Evolutionary conservation across 306 rosid species (phyloP).

Genomic region (Vicia sativa): DNA sequence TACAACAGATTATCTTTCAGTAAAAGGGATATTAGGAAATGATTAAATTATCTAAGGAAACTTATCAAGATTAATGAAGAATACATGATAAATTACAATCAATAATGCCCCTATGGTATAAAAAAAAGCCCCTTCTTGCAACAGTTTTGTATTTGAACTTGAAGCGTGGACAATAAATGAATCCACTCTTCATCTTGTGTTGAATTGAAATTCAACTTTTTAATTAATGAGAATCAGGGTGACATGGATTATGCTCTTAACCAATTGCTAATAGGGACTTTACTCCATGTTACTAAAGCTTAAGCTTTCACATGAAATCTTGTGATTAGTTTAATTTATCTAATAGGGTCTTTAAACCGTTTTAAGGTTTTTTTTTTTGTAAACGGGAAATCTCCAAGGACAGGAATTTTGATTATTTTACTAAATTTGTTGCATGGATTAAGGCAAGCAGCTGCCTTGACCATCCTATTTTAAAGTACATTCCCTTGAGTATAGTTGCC

Average conservation of each 20-base stretch:
- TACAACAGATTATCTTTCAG: background rate
- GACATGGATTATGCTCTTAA: background rate
- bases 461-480: background rate
- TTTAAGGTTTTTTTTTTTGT: background rate
- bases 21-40: background rate
- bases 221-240: slow-evolving; percentile 2
- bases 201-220: slow-evolving; percentile 19
- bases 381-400: background rate
- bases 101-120: too few species aligned
- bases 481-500: slow-evolving; percentile 16
- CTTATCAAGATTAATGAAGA: background rate
- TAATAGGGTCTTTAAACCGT: background rate
- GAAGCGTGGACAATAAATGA: slow-evolving; percentile 7
- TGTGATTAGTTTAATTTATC: slow-evolving; percentile 5
- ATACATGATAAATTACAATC: slow-evolving; percentile 8
- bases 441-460: slow-evolving; percentile 19
- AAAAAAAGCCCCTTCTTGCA: slow-evolving; percentile 6
- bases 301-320: background rate
- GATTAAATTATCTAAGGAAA: background rate
- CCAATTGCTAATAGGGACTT: background rate
- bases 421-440: slow-evolving; percentile 9
- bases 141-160: slow-evolving; percentile 3
- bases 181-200: slow-evolving; percentile 5
- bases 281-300: slow-evolving; percentile 2
- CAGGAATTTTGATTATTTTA: slow-evolving; percentile 5